Evolutionary conservation across 345 rosid species (phyloP).

Genomic region (Nasturtium officinale): DNA sequence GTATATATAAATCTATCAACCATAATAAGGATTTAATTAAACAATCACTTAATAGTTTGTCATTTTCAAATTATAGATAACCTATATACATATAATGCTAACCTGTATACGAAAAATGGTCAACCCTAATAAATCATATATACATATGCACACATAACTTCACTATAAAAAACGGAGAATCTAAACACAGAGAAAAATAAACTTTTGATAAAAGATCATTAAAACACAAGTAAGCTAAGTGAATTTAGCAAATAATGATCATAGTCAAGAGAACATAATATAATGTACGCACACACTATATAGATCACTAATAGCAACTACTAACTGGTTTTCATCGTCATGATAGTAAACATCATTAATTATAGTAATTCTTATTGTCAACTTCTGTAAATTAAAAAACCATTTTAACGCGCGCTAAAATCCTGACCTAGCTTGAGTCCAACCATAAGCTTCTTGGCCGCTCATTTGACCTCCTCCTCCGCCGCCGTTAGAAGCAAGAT

Average conservation of each 20-base stretch:
- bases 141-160: conserved; percentile 13
- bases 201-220: conserved; percentile 13
- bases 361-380: conserved; percentile 31
- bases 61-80: neutral
- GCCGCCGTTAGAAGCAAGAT: conserved; percentile 57
- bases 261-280: conserved; percentile 33
- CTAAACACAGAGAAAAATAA: conserved; percentile 6
- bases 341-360: conserved; percentile 33
- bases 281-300: conserved; percentile 34
- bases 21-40: neutral
- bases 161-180: conserved; percentile 14
- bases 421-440: conserved; percentile 59
- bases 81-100: neutral
- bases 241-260: conserved; percentile 34
- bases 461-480: conserved; percentile 50
- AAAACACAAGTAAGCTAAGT: conserved; percentile 25
- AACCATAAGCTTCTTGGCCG: conserved; percentile 57
- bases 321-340: conserved; percentile 32
- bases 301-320: conserved; percentile 31
- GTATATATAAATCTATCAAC: neutral
- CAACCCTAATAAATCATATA: conserved; percentile 32
- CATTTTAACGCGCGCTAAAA: conserved; percentile 35
- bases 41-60: neutral
- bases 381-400: conserved; percentile 15
- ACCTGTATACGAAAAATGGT: neutral